A percentile compares a stretch with the other conserved stretches of the same genome.
phyloP scores from a whole-genome alignment of 345 rosid genomes.

The Populus davidiana region DNA sequence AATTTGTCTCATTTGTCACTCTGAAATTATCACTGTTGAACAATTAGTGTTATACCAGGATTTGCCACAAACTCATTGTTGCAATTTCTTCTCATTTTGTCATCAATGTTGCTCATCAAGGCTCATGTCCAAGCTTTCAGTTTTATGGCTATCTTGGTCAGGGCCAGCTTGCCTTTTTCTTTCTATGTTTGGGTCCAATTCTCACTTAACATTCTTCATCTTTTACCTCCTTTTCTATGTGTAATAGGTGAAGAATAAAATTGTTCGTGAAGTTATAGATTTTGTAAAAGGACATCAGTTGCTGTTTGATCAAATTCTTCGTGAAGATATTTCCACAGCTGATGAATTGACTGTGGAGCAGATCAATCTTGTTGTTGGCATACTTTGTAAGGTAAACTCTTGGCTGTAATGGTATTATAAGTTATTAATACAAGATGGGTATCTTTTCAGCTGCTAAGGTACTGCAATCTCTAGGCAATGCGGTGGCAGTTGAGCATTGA shows the following conservation, averaged over 20 bases:
- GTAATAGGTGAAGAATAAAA: conserved; percentile 78
- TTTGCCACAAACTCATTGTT: too few species aligned
- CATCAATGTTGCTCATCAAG: too few species aligned
- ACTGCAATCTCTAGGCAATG: background rate
- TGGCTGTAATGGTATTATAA: background rate
- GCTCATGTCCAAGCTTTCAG: too few species aligned
- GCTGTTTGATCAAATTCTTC: conserved; percentile 82
- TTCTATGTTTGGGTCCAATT: background rate
- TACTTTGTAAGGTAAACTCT: conserved; percentile 68
- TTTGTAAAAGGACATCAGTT: conserved; percentile 76
- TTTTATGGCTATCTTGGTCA: too few species aligned
- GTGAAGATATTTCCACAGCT: conserved; percentile 56
- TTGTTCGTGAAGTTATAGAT: conserved; percentile 75
- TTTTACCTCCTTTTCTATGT: background rate
- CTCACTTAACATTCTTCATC: too few species aligned
- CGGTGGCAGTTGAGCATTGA: conserved; percentile 5
- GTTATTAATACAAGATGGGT: background rate
- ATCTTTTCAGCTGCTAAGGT: background rate
- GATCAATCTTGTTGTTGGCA: conserved; percentile 84
- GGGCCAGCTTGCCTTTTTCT: background rate
- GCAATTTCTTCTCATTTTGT: too few species aligned
- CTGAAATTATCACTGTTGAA: too few species aligned
- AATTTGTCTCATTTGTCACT: too few species aligned
- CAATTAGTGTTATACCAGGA: too few species aligned
- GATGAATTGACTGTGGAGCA: conserved; percentile 83